phyloP scores from a whole-genome alignment of 768 basidiomycete species.

The Cyclocybe cylindracea region DNA sequence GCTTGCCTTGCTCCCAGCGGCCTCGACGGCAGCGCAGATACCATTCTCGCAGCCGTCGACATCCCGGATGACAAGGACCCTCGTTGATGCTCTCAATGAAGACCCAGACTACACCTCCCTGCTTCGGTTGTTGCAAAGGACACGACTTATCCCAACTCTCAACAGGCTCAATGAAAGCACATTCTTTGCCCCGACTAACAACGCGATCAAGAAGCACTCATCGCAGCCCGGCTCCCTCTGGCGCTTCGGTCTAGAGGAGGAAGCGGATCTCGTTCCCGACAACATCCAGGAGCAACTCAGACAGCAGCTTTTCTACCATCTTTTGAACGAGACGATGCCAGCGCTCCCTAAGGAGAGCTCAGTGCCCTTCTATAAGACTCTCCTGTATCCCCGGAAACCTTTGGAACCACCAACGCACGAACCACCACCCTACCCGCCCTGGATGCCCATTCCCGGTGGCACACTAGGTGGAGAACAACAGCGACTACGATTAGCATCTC shows the following conservation, averaged over 20 bases:
- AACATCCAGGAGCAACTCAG: slow-evolving; percentile 84
- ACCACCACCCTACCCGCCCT: slow-evolving; percentile 78
- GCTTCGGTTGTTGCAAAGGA: slow-evolving; percentile 74
- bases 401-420: slow-evolving; percentile 62
- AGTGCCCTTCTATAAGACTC: slow-evolving; percentile 51
- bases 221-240: slow-evolving; percentile 33
- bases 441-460: slow-evolving; percentile 84
- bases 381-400: slow-evolving; percentile 68
- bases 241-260: slow-evolving; percentile 38
- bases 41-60: slow-evolving; percentile 16
- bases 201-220: slow-evolving; percentile 68
- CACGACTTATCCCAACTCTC: slow-evolving; percentile 88
- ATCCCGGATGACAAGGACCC: slow-evolving; percentile 46
- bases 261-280: slow-evolving; percentile 50
- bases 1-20: slow-evolving; percentile 28
- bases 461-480: slow-evolving; percentile 82
- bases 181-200: slow-evolving; percentile 94
- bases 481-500: slow-evolving; percentile 63
- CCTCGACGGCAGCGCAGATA: slow-evolving; percentile 32
- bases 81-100: slow-evolving; percentile 75
- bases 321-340: slow-evolving; percentile 79
- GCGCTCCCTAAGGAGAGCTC: slow-evolving; percentile 40
- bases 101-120: slow-evolving; percentile 81
- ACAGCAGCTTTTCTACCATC: slow-evolving; percentile 92
- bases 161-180: slow-evolving; percentile 84